Percentiles rank a stretch among this genome's conserved stretches.
phyloP scores from a whole-genome alignment of 257 asterid genomes.

The Ilex aquifolium region DNA sequence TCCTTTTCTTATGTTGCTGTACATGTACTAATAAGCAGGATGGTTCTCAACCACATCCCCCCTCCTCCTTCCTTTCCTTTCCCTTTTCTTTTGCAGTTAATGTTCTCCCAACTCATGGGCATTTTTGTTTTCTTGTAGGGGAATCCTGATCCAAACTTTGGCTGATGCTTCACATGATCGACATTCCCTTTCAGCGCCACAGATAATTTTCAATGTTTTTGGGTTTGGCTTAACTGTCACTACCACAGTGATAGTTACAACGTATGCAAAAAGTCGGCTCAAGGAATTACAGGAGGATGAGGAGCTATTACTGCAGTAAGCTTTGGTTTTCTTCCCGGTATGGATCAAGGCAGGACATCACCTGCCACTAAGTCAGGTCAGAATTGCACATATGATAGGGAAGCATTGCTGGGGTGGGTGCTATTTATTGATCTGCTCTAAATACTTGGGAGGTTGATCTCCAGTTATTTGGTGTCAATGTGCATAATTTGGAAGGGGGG shows the following conservation, averaged over 20 bases:
- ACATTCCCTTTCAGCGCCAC: conserved; percentile 37
- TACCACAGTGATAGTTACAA: conserved; percentile 56
- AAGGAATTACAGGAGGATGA: conserved; percentile 61
- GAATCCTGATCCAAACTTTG: conserved; percentile 62
- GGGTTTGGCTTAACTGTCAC: conserved; percentile 56
- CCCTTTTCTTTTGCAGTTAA: neutral
- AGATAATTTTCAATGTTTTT: conserved; percentile 47
- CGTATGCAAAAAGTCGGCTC: conserved; percentile 65
- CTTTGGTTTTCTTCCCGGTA: neutral
- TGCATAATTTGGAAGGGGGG: neutral
- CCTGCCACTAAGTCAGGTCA: neutral
- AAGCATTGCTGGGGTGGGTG: neutral
- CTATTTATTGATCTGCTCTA: neutral
- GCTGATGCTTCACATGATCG: conserved; percentile 70
- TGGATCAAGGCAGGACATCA: neutral
- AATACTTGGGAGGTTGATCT: neutral
- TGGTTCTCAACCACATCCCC: no score
- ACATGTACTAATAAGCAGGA: no score
- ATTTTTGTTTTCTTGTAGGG: conserved; percentile 37
- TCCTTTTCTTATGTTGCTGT: no score
- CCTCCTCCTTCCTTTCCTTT: no score
- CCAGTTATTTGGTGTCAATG: no score
- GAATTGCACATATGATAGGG: neutral
- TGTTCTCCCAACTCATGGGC: conserved; percentile 6
- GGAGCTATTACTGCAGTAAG: conserved; percentile 52